These are phyloP conservation scores for Podaxis sp. DNA, from an alignment of 768 basidiomycete genomes.

Conservation along the genomic window DNA sequence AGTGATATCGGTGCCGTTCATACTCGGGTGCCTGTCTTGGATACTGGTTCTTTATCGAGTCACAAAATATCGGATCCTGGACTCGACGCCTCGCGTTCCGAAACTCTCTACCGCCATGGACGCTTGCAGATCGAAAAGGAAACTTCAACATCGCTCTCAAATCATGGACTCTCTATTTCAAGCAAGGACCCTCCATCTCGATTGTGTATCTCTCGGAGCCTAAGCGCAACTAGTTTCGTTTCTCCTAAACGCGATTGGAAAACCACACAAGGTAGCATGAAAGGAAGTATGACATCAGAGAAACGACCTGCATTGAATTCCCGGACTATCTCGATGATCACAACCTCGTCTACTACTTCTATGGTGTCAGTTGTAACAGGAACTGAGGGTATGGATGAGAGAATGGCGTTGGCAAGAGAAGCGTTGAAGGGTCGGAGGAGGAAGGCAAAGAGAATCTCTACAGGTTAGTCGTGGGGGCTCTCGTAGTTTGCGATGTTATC, in stretches of 20 bases:
- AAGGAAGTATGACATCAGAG: constrained; percentile 3
- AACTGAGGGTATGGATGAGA: constrained; percentile 6
- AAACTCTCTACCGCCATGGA: not conserved
- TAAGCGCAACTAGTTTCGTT: not conserved
- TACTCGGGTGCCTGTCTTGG: constrained; percentile 25
- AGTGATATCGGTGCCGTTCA: constrained; percentile 40
- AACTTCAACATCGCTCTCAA: not conserved
- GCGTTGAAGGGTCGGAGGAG: constrained; percentile 19
- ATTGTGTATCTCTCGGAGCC: not conserved
- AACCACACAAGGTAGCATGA: not conserved
- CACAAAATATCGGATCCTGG: constrained; percentile 4
- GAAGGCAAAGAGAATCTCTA: constrained; percentile 13
- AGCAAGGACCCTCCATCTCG: not conserved
- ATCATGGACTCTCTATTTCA: not conserved
- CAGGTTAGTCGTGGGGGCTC: not conserved
- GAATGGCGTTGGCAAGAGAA: constrained; percentile 9
- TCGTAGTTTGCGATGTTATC: not conserved
- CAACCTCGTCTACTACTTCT: not conserved
- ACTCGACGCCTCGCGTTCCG: not conserved
- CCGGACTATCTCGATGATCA: constrained; percentile 2
- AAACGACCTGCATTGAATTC: constrained; percentile 1
- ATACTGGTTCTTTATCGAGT: constrained; percentile 2
- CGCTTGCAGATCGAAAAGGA: constrained; percentile 6
- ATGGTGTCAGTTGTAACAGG: constrained; percentile 8
- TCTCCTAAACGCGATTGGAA: constrained; percentile 10